phyloP scores from a whole-genome alignment of 1,139 yeast genomes.

The Yarrowia galli region DNA sequence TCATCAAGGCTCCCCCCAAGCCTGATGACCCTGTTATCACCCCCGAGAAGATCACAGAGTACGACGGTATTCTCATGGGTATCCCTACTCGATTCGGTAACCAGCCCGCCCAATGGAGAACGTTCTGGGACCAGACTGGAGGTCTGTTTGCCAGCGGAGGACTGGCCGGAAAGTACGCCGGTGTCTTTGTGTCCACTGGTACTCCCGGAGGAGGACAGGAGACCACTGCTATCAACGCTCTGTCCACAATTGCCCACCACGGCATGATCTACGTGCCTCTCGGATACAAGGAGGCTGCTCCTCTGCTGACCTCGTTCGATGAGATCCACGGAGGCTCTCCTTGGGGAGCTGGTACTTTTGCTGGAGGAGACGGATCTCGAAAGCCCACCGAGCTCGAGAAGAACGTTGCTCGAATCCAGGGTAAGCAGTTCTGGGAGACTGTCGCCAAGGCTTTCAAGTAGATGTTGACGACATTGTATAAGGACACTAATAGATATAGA shows the following conservation, averaged over 20 bases:
- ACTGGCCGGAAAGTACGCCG: constrained; percentile 62
- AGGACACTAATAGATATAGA: constrained; percentile 9
- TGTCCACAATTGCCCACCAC: constrained; percentile 63
- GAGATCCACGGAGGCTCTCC: constrained; percentile 76
- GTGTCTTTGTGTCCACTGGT: constrained; percentile 64
- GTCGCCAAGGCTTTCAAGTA: constrained; percentile 42
- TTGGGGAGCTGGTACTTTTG: constrained; percentile 72
- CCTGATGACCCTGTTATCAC: constrained; percentile 58
- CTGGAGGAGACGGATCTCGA: constrained; percentile 73
- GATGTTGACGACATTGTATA: neutral
- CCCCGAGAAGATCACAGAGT: constrained; percentile 52
- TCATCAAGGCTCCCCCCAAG: constrained; percentile 59
- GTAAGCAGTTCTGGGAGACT: constrained; percentile 61
- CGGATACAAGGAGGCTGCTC: constrained; percentile 61
- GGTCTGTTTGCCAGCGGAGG: constrained; percentile 65
- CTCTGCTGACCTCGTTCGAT: constrained; percentile 59
- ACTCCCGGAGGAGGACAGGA: constrained; percentile 71
- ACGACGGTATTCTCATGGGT: constrained; percentile 67
- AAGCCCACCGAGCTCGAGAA: constrained; percentile 64
- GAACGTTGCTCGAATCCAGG: constrained; percentile 66
- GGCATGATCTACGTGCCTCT: constrained; percentile 67
- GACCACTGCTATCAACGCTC: constrained; percentile 57
- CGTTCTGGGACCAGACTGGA: constrained; percentile 67
- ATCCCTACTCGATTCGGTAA: constrained; percentile 69
- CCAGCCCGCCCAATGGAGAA: constrained; percentile 66